Base-by-base conservation (phyloP, 2,329 filamentous ascomycete species). In the Exophiala dermatitidis region DNA sequence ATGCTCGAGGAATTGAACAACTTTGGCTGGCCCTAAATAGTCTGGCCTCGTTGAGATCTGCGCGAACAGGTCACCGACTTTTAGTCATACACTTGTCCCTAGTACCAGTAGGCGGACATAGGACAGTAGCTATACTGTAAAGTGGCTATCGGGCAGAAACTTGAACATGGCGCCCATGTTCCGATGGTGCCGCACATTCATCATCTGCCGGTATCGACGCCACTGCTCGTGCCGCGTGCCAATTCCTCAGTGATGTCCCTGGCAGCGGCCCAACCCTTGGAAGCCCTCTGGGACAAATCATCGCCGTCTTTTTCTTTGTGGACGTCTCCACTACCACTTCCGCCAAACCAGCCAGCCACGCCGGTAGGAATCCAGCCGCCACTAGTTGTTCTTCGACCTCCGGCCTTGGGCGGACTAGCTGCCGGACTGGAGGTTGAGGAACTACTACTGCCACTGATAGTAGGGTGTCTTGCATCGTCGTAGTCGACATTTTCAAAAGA, bases 401-500 rank as follows among this genome's bases (percentile, higher is more conserved):
- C 48, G 36, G 50, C 36, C 41, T 46, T 48, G 9, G 48, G 48
- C 26, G 53, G 53, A 3, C 43, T 44, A 8, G 50, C 19, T 19
- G 19, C 19, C 19, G 19, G 47, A n/a, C 50, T 34, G n/a, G 46
- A 40, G 28, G 43, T 52, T 9, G 51, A 46, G 32, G 44, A 56
- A 42, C 43, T 52, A 19, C 19, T 19, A 19, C 19, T 19, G 19
- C 19, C 19, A 19, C 19, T 19, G 19, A 19, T 19, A 34, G 54
- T 54, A 10, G 43, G 56, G 31, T 50, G 54, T 43, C 80, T 79
- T 64, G 81, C 83, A 78, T 83, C 85, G 65, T 90, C 86, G 33
- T 84, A 82, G 58, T 93, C 86, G 61, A 94, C 88, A 67, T 88
- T 87, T 65, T 95, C 90, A 65, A 96, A 96, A 63, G 95, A 91